Percentiles rank a stretch among this genome's conserved stretches.
phyloP scores from a whole-genome alignment of 1,284 basidiomycete species.

The Ustilago crameri region DNA sequence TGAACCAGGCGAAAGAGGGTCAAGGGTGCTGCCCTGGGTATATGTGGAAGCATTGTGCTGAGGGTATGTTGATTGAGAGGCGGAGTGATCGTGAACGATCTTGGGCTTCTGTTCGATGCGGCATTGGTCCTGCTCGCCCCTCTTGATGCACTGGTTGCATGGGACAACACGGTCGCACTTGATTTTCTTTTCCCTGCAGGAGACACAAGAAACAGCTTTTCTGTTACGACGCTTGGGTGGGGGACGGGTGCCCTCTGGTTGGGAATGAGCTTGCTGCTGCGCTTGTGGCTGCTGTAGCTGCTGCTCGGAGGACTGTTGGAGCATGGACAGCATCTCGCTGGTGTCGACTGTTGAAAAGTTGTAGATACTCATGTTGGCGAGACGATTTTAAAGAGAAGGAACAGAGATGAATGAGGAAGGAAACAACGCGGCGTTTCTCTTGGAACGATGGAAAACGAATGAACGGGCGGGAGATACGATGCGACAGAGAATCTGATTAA shows the following conservation, averaged over 20 bases:
- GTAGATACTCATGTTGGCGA: slow-evolving; percentile 19
- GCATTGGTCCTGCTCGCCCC: slow-evolving; percentile 59
- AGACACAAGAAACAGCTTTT: slow-evolving; percentile 60
- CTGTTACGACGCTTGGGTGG: slow-evolving; percentile 61
- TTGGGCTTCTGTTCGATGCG: slow-evolving; percentile 57
- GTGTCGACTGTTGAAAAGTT: slow-evolving; percentile 13
- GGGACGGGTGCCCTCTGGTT: slow-evolving; percentile 29
- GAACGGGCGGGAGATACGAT: no score
- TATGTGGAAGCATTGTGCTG: slow-evolving; percentile 9
- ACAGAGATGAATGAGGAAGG: no score
- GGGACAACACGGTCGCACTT: slow-evolving; percentile 64
- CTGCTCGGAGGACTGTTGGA: slow-evolving; percentile 14
- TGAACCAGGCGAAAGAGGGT: slow-evolving; percentile 38
- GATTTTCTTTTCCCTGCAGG: slow-evolving; percentile 65
- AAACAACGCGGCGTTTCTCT: no score
- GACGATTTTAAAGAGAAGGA: background rate
- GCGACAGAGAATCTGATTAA: background rate
- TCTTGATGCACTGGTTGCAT: slow-evolving; percentile 65
- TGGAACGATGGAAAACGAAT: no score
- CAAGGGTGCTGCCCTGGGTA: slow-evolving; percentile 10
- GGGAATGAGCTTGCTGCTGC: slow-evolving; percentile 16
- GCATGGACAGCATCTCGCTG: slow-evolving; percentile 12
- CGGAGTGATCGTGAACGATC: slow-evolving; percentile 23
- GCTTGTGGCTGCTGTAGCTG: background rate
- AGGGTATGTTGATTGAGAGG: slow-evolving; percentile 7